These are phyloP conservation scores for Pseudomicrostroma phylloplanum DNA, from an alignment of 1,284 basidiomycete species.

Conservation along the genomic window DNA sequence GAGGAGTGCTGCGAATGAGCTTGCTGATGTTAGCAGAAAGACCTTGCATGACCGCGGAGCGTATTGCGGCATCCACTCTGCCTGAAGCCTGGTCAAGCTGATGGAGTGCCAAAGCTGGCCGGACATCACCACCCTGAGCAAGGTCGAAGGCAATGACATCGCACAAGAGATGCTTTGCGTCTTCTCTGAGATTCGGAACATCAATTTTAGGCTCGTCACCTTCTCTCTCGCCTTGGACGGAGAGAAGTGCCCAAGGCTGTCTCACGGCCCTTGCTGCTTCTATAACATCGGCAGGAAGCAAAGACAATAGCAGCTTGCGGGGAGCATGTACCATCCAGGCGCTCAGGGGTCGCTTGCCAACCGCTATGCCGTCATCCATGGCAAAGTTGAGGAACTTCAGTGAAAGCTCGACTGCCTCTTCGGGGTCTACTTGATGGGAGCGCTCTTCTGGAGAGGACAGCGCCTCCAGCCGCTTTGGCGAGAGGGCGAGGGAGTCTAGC, in stretches of 20 bases:
- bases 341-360: background rate
- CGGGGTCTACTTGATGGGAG: background rate
- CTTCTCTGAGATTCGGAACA: background rate
- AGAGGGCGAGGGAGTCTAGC: background rate
- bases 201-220: background rate
- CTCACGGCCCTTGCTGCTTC: background rate
- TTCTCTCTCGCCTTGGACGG: background rate
- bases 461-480: background rate
- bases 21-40: background rate
- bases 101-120: background rate
- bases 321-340: conserved; percentile 2
- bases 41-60: background rate
- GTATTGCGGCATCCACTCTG: background rate
- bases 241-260: background rate
- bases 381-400: background rate
- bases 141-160: background rate
- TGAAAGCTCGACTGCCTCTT: background rate
- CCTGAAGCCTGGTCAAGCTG: background rate
- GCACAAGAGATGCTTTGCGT: background rate
- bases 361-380: background rate
- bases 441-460: background rate
- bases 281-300: background rate
- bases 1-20: background rate
- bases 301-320: background rate
- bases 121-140: background rate